Evolutionary conservation across 2,329 filamentous ascomycete species (phyloP), one percentile per base, ranked within the genome.

Genomic region (Phialophora tarda): DNA sequence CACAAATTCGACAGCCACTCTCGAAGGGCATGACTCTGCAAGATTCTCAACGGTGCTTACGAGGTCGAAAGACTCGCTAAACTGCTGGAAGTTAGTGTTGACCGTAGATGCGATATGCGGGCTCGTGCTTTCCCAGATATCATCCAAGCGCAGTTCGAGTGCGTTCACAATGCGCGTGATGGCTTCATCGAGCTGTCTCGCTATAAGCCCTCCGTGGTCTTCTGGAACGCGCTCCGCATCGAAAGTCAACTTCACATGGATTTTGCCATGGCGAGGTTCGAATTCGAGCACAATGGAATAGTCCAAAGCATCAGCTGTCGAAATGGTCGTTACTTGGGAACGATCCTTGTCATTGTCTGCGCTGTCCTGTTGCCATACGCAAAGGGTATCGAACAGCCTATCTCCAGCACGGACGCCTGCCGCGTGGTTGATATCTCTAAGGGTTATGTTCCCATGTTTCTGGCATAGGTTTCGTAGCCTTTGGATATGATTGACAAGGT

Each of bases 321-420:
- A 82, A 0, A 86, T 75, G 62, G 92, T 82, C 10, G 73, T 76
- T 0, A 94, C 80, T 69, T 73, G 71, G 72, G 79, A 74, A 3
- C 74, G 69, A n/a, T 74, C 70, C 2, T 70, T 68, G 30, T 80
- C 62, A 17, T 77, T 76, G 1, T 77, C 69, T 21, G 71, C 78
- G 1, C 90, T 80, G 0, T 89, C 90, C 74, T 96, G 89, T 72
- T 97, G 93, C 82, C 93, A 97, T 0, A 93, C 88, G 72, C 96
- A 89, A 0, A 97, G 80, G 0, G 89, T 84, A 71, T 96, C 91
- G 71, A 94, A 97, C 0, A 96, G 77, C 1, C 79, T 78, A 47
- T 86, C 82, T 0, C 83, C 81, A 0, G 86, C 81, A 30, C 82
- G 78, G 0, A 89, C 67, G 0, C 83, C 84, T 2, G 84, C 85